Evolutionary conservation across 108 stramenopile genomes (phyloP), one percentile per base, ranked within the genome.

Genomic region (Craspedostauros australis): DNA sequence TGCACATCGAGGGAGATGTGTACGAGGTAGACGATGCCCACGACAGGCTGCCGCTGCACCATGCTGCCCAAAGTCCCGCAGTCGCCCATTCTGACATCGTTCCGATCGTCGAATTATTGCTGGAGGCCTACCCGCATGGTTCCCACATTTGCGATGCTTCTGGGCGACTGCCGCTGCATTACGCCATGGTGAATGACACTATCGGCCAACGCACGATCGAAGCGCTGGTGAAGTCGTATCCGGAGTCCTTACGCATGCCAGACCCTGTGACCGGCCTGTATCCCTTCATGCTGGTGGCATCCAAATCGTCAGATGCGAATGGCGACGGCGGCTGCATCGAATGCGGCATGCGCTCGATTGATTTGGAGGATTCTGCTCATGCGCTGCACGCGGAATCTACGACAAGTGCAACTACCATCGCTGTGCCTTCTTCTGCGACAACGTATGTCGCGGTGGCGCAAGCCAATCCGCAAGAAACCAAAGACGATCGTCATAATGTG

Each of bases 141-240:
- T 59, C 36, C 0, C 24, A 18, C 5, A 39, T 62, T 4, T n/a
- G n/a, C 18, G 67, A 68, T 42, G 22, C 29, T 7, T 2, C 39
- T 15, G 67, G 67, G 24, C 67, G 67, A 23, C 30, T 60, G 1
- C 60, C 67, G 22, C 46, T 68, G 23, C 67, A 68, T 23, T 40
- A 68, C 27, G 67, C 67, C 0, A 30, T 66, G 45, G 43, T 48
- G 20, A 24, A 25, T 36, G 57, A 49, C 33, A 14, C 16, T 19
- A 22, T 44, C 12, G 1, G 12, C 5, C 40, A 49, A n/a, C 33
- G 12, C 9, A 43, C 27, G 9, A n/a, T 65, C 20, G 3, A 41
- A 26, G 11, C 19, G 18, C 24, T 68, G 37, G 12, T 68, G 11
- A n/a, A 21, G 11, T 26, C 57, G 9, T 32, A 60, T 37, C 67